A percentile compares a stretch with the other conserved stretches of the same genome.
Conservation (phyloP, 2,329 filamentous ascomycete genomes). For the Sodiomyces alkalinus region DNA sequence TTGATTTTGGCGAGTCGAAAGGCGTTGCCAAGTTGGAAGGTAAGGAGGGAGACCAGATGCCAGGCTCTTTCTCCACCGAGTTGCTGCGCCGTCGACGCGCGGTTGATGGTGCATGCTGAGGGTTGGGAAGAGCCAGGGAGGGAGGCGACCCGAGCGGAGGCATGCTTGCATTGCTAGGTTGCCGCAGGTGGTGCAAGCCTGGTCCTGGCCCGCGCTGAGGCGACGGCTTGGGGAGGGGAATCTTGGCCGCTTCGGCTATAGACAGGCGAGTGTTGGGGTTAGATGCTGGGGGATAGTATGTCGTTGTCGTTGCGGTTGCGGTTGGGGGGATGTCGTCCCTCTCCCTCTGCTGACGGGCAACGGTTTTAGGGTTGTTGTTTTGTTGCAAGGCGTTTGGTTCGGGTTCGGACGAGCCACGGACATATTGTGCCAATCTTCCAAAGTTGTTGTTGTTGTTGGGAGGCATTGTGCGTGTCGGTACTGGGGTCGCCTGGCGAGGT, state of each 20-base stretch:
- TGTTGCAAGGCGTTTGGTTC: not conserved
- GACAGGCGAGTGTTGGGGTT: slow-evolving; percentile 11
- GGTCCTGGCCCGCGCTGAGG: slow-evolving; percentile 13
- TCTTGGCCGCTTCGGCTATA: slow-evolving; percentile 18
- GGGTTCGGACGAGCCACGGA: slow-evolving; percentile 5
- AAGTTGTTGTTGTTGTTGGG: slow-evolving; percentile 4
- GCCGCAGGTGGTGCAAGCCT: too few relatives aligned
- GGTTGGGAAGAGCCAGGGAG: slow-evolving; percentile 8
- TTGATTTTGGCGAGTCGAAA: slow-evolving; percentile 13
- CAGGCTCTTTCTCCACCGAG: slow-evolving; percentile 14
- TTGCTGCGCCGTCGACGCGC: slow-evolving; percentile 7
- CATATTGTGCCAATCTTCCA: slow-evolving; percentile 7
- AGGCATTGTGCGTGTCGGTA: slow-evolving; percentile 6
- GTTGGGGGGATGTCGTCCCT: not conserved
- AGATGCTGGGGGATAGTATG: slow-evolving; percentile 1
- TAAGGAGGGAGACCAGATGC: slow-evolving; percentile 5
- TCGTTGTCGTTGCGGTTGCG: not conserved
- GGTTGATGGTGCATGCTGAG: slow-evolving; percentile 7
- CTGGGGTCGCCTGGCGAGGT: too few relatives aligned
- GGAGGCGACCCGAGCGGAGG: slow-evolving; percentile 11
- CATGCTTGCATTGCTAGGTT: slow-evolving; percentile 11
- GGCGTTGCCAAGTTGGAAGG: slow-evolving; percentile 3
- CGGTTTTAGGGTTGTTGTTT: too few relatives aligned
- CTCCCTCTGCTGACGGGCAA: slow-evolving; percentile 1
- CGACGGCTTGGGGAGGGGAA: slow-evolving; percentile 17